Conservation (phyloP, 306 rosid genomes). For the Purshia tridentata region DNA sequence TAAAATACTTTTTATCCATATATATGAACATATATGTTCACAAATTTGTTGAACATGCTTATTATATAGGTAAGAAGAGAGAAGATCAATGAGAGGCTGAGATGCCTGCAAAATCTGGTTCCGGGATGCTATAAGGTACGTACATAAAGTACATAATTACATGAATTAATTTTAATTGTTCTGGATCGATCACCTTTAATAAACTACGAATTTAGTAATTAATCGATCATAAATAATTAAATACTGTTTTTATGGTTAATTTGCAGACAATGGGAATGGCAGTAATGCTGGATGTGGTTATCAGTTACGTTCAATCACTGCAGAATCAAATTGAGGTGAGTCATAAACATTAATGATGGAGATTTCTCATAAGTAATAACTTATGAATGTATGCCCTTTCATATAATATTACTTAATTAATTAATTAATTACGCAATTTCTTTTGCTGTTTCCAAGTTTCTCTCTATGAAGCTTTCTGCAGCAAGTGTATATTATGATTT, state of each 20-base stretch:
- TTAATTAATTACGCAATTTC: no score
- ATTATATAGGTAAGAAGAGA: constrained; percentile 54
- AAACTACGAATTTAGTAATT: no score
- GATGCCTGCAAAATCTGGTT: constrained; percentile 54
- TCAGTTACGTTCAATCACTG: constrained; percentile 61
- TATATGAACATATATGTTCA: no score
- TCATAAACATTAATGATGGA: not conserved
- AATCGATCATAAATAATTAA: no score
- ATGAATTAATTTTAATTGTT: not conserved
- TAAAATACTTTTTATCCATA: no score
- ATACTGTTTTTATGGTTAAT: not conserved
- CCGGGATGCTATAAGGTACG: constrained; percentile 70
- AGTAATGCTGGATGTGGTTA: constrained; percentile 67
- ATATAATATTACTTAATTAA: not conserved
- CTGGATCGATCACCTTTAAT: not conserved
- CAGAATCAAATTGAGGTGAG: constrained; percentile 63
- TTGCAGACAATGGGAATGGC: constrained; percentile 76
- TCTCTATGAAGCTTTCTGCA: constrained; percentile 64
- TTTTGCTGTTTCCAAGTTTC: constrained; percentile 36
- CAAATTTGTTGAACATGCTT: not conserved
- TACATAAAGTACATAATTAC: not conserved
- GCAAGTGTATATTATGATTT: constrained; percentile 54
- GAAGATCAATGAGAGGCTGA: constrained; percentile 59
- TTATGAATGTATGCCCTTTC: not conserved
- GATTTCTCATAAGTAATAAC: not conserved